Evolutionary conservation across 805 yeast species (phyloP).

Genomic region (Wickerhamiella qilinensis): DNA sequence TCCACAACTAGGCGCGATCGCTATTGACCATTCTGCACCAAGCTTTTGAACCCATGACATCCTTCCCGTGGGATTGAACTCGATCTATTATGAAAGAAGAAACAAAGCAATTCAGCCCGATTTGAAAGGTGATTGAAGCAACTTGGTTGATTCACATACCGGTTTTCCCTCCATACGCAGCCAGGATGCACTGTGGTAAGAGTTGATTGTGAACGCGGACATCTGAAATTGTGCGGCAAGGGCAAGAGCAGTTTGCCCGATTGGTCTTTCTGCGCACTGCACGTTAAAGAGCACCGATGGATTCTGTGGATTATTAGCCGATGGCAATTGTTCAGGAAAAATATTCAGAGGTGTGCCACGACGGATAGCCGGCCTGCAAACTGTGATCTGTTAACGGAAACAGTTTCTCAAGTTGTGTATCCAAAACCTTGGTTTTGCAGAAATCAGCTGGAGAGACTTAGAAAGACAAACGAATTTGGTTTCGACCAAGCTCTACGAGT

Average conservation of each 20-base stretch:
- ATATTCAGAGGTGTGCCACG: conserved; percentile 12
- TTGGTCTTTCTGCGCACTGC: not conserved
- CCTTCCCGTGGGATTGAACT: no score
- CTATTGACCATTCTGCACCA: no score
- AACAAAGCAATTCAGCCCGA: no score
- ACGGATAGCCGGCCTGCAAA: conserved; percentile 11
- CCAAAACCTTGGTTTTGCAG: conserved; percentile 8
- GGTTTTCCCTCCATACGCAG: no score
- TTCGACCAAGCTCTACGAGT: no score
- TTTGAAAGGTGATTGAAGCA: no score
- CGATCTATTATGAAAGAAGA: no score
- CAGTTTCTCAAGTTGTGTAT: conserved; percentile 12
- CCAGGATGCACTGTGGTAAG: not conserved
- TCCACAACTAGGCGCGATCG: no score
- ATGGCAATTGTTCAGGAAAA: conserved; percentile 16
- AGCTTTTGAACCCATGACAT: no score
- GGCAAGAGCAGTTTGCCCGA: not conserved
- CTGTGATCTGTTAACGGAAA: conserved; percentile 11
- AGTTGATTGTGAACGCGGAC: not conserved
- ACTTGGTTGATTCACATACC: no score
- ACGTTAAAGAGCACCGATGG: conserved; percentile 12
- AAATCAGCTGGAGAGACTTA: conserved; percentile 11
- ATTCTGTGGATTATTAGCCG: conserved; percentile 19
- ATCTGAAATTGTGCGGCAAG: not conserved
- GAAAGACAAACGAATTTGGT: conserved; percentile 10